Base-by-base conservation (phyloP, 257 asterid genomes). In the Rhazya stricta region DNA sequence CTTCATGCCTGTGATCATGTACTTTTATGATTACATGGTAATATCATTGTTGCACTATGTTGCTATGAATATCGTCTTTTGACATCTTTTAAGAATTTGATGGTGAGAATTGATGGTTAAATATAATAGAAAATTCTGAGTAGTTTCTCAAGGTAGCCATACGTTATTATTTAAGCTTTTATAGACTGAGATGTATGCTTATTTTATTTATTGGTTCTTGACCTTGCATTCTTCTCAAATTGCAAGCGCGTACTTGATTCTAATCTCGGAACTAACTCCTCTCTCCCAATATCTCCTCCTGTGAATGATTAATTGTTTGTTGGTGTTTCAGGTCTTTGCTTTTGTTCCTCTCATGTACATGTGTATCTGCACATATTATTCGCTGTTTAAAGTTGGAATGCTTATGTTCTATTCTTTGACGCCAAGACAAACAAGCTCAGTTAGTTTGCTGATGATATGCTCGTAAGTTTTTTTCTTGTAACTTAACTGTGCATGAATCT, bases 391-490 rank as follows among this genome's bases (percentile, higher is more conserved):
- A 85, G 93, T 91, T 43, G 99, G 99, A 72, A 89, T 90, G 92
- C 86, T 91, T 73, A 94, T 92, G 99, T 94, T 94, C 77, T 94
- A 94, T 85, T 92, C 99, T 48, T 86, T 94, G 74, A 94, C 99
- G 65, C 97, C 97, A 34, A 86, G 90, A 56, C 99, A 90, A 83
- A 84, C 99, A 30, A 94, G 96, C 79, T 85, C 99, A 65, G 99
- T 94, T 79, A 92, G 99, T 82, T 83, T 94, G 92, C 88, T 94
- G 73, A 94, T 94, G 97, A 94, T 94, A 83, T 94, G 99, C 95
- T 92, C 99, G 99, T 94, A 85, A 81, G 99, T 83, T 74, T 72
- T n/a, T 57, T 75, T 36, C 71, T 66, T 53, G 43, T 72, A 37
- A 48, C 23, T 9, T 37, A 36, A 3, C 42, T 79, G 42, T 23